These are phyloP conservation scores for Diaporthe amygdali DNA, from an alignment of 2,329 filamentous ascomycete species.

Conservation along the genomic window DNA sequence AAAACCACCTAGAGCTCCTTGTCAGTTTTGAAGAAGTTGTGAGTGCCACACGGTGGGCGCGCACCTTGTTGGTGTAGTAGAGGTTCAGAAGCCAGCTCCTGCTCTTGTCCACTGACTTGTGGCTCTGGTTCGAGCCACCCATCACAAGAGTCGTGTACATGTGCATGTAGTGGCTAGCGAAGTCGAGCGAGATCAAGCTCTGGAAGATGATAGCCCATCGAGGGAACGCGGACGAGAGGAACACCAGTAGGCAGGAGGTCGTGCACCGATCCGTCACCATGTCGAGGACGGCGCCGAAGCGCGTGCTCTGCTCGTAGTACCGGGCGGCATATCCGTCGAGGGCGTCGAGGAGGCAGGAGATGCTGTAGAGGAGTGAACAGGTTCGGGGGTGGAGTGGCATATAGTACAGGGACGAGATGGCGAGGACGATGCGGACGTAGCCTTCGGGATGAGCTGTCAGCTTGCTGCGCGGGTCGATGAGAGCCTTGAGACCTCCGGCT, in stretches of 20 bases:
- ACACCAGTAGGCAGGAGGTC: conserved; percentile 92
- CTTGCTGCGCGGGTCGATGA: conserved; percentile 6
- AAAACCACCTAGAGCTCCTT: conserved; percentile 73
- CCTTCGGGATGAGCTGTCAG: conserved; percentile 51
- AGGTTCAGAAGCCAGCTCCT: conserved; percentile 89
- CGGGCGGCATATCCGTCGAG: conserved; percentile 94
- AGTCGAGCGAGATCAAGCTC: conserved; percentile 86
- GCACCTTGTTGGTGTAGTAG: conserved; percentile 96
- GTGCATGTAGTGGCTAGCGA: conserved; percentile 98
- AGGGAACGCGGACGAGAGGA: conserved; percentile 92
- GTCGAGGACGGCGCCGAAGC: conserved; percentile 94
- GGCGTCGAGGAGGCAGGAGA: conserved; percentile 94
- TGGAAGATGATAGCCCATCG: conserved; percentile 95
- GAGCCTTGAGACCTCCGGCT: background rate
- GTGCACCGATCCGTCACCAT: conserved; percentile 99
- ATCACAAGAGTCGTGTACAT: conserved; percentile 96
- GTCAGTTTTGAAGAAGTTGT: conserved; percentile 2
- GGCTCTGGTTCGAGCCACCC: conserved; percentile 79
- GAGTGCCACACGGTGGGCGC: conserved; percentile 29
- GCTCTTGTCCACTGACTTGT: conserved; percentile 92
- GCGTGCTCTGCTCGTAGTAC: conserved; percentile 87
- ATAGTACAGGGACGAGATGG: conserved; percentile 93
- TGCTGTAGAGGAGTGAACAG: conserved; percentile 87
- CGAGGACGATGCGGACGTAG: conserved; percentile 79
- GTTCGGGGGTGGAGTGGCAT: conserved; percentile 99